These are phyloP conservation scores for Sporothrix humicola DNA, from an alignment of 2,329 filamentous ascomycete species.

Conservation along the genomic window DNA sequence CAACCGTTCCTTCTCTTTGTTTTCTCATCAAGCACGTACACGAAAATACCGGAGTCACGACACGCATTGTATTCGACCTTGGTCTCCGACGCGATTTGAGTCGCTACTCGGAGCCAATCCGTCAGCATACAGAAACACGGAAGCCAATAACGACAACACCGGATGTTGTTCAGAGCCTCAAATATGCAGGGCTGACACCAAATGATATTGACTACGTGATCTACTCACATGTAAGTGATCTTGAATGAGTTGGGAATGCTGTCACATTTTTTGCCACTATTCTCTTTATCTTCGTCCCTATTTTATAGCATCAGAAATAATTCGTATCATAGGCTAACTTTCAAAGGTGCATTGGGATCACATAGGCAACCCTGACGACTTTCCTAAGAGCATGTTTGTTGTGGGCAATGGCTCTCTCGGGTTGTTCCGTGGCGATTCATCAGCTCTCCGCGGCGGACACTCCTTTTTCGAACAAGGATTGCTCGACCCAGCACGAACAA, in stretches of 20 bases:
- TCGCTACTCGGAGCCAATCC: constrained; percentile 18
- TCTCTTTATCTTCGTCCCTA: background rate
- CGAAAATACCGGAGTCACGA: background rate
- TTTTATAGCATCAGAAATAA: background rate
- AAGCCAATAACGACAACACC: background rate
- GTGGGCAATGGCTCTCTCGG: background rate
- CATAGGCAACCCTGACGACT: background rate
- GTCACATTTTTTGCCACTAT: background rate
- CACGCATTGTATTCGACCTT: constrained; percentile 5
- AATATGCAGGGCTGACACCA: background rate
- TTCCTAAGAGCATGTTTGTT: background rate
- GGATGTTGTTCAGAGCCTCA: constrained; percentile 9
- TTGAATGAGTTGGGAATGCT: no score
- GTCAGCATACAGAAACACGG: constrained; percentile 8
- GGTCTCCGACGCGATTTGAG: background rate
- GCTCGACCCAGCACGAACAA: background rate
- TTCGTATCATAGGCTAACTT: background rate
- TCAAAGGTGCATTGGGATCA: constrained; percentile 13
- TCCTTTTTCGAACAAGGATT: constrained; percentile 2
- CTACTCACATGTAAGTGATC: background rate
- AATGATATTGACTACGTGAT: background rate
- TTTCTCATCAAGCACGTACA: background rate
- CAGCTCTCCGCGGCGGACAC: background rate
- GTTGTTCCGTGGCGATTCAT: background rate
- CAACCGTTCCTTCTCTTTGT: background rate